phyloP scores from a whole-genome alignment of 345 rosid genomes.

The Tarenaya hassleriana region DNA sequence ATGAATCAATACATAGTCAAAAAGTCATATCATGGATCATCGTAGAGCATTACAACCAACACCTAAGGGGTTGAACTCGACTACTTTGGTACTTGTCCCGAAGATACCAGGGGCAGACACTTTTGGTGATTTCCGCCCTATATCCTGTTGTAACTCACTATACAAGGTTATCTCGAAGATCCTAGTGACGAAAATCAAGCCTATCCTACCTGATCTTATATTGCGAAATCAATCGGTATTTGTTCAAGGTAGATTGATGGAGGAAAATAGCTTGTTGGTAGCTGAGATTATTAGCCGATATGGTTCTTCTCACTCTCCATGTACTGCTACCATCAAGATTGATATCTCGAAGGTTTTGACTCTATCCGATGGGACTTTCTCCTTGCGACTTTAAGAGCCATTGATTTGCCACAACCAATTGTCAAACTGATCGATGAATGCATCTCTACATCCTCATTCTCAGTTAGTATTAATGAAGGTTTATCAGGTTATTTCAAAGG shows the following conservation, averaged over 20 bases:
- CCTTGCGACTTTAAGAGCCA: background rate
- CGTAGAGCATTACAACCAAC: no score
- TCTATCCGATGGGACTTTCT: background rate
- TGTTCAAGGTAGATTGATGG: background rate
- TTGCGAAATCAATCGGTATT: background rate
- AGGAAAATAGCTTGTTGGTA: background rate
- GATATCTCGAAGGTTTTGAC: background rate
- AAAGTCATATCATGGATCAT: no score
- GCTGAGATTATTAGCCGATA: background rate
- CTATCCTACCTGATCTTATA: background rate
- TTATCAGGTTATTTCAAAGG: background rate
- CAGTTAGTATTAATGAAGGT: no score
- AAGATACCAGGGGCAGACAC: background rate
- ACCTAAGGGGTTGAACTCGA: background rate
- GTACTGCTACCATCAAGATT: background rate
- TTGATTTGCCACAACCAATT: background rate
- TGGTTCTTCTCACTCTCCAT: no score
- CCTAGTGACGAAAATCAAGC: background rate
- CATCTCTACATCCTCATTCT: background rate
- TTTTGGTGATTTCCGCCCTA: background rate
- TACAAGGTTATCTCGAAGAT: background rate
- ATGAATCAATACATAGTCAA: no score
- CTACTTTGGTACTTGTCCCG: background rate
- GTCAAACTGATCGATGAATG: background rate
- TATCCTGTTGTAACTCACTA: background rate